Conservation (phyloP, 305 asterid species). For the Rubia tinctorum region DNA sequence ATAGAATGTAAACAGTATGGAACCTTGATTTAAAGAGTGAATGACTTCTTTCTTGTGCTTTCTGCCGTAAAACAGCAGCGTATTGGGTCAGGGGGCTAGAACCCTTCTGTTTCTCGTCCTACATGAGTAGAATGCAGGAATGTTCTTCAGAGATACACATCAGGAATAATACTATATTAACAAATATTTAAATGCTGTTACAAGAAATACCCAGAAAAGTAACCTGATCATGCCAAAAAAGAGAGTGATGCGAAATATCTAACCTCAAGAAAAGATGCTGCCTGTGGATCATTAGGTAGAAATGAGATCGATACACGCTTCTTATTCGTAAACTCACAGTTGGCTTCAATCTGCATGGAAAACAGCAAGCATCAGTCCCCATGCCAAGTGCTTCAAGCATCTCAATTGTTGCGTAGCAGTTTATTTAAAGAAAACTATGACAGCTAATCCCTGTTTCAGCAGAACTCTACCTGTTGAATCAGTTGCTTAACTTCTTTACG, state of each 20-base stretch:
- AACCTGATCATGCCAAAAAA: not conserved
- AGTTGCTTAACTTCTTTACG: slow-evolving; percentile 71
- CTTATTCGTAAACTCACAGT: slow-evolving; percentile 67
- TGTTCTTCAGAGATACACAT: not conserved
- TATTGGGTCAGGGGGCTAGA: slow-evolving; percentile 69
- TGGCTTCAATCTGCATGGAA: slow-evolving; percentile 63
- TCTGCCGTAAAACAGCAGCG: slow-evolving; percentile 54
- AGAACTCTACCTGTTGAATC: slow-evolving; percentile 54
- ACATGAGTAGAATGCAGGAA: slow-evolving; percentile 7
- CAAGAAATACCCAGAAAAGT: not conserved
- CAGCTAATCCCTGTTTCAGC: not conserved
- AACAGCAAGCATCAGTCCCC: slow-evolving; percentile 24
- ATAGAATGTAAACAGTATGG: not conserved
- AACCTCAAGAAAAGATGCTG: slow-evolving; percentile 83
- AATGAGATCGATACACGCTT: slow-evolving; percentile 57
- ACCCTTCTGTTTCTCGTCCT: slow-evolving; percentile 55
- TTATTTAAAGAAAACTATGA: not conserved
- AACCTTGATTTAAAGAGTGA: slow-evolving; percentile 76
- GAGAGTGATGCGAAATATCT: slow-evolving; percentile 16
- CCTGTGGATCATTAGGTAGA: slow-evolving; percentile 74
- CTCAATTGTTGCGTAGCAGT: slow-evolving; percentile 5
- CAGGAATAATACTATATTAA: slow-evolving; percentile 1
- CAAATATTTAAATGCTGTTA: not conserved
- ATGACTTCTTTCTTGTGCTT: slow-evolving; percentile 58
- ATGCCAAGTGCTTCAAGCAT: slow-evolving; percentile 14